phyloP scores from a whole-genome alignment of 1,284 basidiomycete species.

The Grifola frondosa region DNA sequence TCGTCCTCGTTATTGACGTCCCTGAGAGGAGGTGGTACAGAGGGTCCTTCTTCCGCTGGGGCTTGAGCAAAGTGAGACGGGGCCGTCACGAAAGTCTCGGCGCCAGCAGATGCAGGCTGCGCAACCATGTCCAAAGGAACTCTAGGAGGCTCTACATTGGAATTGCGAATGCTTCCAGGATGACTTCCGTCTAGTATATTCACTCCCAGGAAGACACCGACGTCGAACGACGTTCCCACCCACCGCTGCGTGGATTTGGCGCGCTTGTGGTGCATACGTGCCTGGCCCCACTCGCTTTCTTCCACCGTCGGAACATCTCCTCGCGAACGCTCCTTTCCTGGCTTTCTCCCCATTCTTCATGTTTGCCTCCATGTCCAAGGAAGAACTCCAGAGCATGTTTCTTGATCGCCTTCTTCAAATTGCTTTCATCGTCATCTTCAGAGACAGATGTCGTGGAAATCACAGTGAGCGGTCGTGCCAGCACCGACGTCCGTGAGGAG shows the following conservation, averaged over 20 bases:
- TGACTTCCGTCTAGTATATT: conserved; percentile 42
- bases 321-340: conserved; percentile 49
- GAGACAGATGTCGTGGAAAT: background rate
- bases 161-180: conserved; percentile 12
- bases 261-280: conserved; percentile 41
- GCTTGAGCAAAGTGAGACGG: conserved; percentile 24
- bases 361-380: conserved; percentile 56
- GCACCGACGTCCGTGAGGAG: background rate
- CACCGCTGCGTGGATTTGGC: conserved; percentile 41
- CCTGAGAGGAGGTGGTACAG: background rate
- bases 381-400: conserved; percentile 64
- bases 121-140: background rate
- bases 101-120: conserved; percentile 11
- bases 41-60: background rate
- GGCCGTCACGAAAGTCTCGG: conserved; percentile 39
- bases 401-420: conserved; percentile 47
- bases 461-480: background rate
- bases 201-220: conserved; percentile 66
- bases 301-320: conserved; percentile 63
- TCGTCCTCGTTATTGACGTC: conserved; percentile 6
- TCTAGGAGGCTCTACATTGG: background rate
- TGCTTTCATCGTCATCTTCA: conserved; percentile 36
- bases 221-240: conserved; percentile 74
- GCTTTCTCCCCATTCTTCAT: conserved; percentile 64
- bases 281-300: conserved; percentile 62